Evolutionary conservation across 352 stramenopile species (phyloP).

Genomic region (Poterioochromonas sp.): DNA sequence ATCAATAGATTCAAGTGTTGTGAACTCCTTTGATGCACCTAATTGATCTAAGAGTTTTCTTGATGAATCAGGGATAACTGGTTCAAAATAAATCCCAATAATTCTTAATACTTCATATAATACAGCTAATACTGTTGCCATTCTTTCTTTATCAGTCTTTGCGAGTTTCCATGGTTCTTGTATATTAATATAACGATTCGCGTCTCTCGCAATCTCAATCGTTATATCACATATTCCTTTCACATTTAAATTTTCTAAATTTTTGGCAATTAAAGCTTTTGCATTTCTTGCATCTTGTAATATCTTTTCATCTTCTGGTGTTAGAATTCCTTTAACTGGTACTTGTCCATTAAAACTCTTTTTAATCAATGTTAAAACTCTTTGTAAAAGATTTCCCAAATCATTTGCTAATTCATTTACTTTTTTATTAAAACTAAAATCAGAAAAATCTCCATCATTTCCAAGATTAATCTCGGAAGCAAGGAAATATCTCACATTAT

Average conservation of each 20-base stretch:
- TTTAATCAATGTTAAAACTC: conserved; percentile 56
- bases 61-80: conserved; percentile 58
- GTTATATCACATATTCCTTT: conserved; percentile 39
- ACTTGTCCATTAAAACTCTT: conserved; percentile 59
- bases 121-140: conserved; percentile 62
- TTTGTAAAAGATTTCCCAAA: conserved; percentile 64
- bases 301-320: conserved; percentile 53
- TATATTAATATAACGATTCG: conserved; percentile 69
- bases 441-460: conserved; percentile 64
- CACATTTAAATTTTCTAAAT: conserved; percentile 46
- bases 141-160: conserved; percentile 63
- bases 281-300: conserved; percentile 48
- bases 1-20: neutral
- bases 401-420: conserved; percentile 67
- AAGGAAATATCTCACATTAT: conserved; percentile 67
- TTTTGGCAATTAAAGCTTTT: conserved; percentile 46
- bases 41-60: conserved; percentile 62
- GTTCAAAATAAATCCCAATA: conserved; percentile 62
- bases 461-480: conserved; percentile 66
- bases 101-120: conserved; percentile 60
- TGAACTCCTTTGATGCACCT: conserved; percentile 30
- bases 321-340: conserved; percentile 43
- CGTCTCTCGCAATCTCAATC: conserved; percentile 55
- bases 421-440: conserved; percentile 55
- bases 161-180: conserved; percentile 60